These are phyloP conservation scores for Talaromyces funiculosus DNA, from an alignment of 2,329 filamentous ascomycete genomes.

Conservation along the genomic window DNA sequence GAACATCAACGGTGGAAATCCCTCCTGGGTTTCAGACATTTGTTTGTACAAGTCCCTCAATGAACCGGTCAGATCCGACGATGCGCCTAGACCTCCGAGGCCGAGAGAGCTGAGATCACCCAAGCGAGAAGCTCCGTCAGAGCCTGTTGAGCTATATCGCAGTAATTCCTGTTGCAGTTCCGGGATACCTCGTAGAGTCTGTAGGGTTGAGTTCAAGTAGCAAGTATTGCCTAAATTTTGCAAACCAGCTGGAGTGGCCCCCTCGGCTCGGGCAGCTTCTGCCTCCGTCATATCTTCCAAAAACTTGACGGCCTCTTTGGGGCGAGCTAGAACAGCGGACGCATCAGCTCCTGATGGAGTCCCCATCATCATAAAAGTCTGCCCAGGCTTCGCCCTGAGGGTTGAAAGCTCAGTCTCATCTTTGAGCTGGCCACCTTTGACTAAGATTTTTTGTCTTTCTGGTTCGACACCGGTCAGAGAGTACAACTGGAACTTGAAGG, in stretches of 20 bases:
- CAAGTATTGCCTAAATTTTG: conserved; percentile 96
- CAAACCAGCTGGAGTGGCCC: conserved; percentile 80
- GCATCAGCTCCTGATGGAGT: conserved; percentile 65
- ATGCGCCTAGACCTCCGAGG: conserved; percentile 53
- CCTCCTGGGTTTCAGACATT: conserved; percentile 83
- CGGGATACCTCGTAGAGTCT: conserved; percentile 79
- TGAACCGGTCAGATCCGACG: conserved; percentile 67
- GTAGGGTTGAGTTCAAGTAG: conserved; percentile 96
- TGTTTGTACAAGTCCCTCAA: conserved; percentile 79
- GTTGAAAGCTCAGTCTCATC: conserved; percentile 84
- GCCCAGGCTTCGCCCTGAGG: conserved; percentile 77
- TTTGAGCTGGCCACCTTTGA: conserved; percentile 92
- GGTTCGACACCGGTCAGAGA: conserved; percentile 94
- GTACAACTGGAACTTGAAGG: conserved; percentile 92
- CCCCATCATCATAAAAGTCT: conserved; percentile 94
- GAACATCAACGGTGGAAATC: conserved; percentile 79
- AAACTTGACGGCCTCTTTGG: conserved; percentile 79
- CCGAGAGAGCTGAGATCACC: conserved; percentile 49
- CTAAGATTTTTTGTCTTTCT: conserved; percentile 88
- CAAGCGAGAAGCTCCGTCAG: conserved; percentile 28
- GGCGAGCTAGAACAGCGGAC: conserved; percentile 57
- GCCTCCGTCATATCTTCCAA: conserved; percentile 97
- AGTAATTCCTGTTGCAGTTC: conserved; percentile 77
- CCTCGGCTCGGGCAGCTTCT: conserved; percentile 74
- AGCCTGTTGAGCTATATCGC: conserved; percentile 50